Base-by-base conservation (phyloP, 2,329 filamentous ascomycete genomes). In the Claviceps spartinae region DNA sequence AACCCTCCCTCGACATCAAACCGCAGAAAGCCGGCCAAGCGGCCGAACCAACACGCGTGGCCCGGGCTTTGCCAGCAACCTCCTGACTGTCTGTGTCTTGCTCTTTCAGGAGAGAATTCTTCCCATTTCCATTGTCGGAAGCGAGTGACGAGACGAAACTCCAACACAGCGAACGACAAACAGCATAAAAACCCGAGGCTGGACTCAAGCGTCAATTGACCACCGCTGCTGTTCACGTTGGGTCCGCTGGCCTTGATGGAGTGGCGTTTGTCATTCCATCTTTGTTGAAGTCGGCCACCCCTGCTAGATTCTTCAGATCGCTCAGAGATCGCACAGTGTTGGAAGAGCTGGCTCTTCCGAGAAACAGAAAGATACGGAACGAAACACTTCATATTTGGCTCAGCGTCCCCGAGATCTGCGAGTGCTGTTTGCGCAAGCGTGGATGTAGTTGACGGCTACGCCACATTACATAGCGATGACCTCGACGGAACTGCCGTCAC, bases 401-500 rank as follows among this genome's bases (percentile, higher is more conserved):
- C 16, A 20, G 7, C 20, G 20, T 36, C 5, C 3, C 14, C 22
- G 46, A 26, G 8, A 37, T 38, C 18, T 38, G 20, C 34, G 46
- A 38, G 18, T 48, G 34, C 34, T 40, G 2, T 22, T 11, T 11
- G 4, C 20, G 14, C 26, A 24, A 36, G 20, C 20, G 40, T 40
- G 11, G 18, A 24, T 7, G 26, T 50, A 22, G 41, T 44, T 30
- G 40, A 50, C 48, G 18, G 40, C 24, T 18, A 37, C 48, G n/a
- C 20, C 49, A 40, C n/a, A 42, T 36, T 45, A 26, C 34, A 38
- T 43, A 37, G 48, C 50, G 52, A 64, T 66, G 63, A 58, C 62
- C 37, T 58, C 59, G 40, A 59, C 56, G 49, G 60, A 59, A 40
- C 58, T 65, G 30, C 62, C 62, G 36, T 62, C 63, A 40, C 57